Evolutionary conservation across 305 asterid species (phyloP), one percentile per base, ranked within the genome.

Genomic region (Caryopteris hybrid): DNA sequence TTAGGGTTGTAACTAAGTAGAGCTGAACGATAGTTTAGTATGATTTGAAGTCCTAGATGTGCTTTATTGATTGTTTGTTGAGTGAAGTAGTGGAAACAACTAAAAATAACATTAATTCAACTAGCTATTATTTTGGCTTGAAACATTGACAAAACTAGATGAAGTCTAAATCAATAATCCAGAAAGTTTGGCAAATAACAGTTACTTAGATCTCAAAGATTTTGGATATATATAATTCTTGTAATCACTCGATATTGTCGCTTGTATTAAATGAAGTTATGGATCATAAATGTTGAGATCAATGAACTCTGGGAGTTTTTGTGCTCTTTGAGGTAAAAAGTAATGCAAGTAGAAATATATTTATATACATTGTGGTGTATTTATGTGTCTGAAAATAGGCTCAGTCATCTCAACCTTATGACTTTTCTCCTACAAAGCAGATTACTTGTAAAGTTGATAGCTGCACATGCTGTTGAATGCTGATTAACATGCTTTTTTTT

Each of bases 401-500:
- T 68, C 29, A 22, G 9, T 17, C 38, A 5, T 18, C n/a, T 38
- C 16, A 16, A 42, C 18, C 20, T 3, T 8, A 2, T 42, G 55
- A 31, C 46, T 29, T 27, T 42, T 41, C 22, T 55, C 23, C n/a
- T n/a, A 42, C 25, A 38, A 47, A 39, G 68, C 50, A 57, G 63
- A 50, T 5, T 25, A 6, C 20, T n/a, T n/a, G n/a, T n/a, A n/a
- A n/a, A n/a, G n/a, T n/a, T n/a, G n/a, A n/a, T n/a, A n/a, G n/a
- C n/a, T n/a, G n/a, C n/a, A n/a, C n/a, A n/a, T n/a, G n/a, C n/a
- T n/a, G n/a, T n/a, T n/a, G n/a, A n/a, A n/a, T n/a, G n/a, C n/a
- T n/a, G n/a, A n/a, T n/a, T n/a, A n/a, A n/a, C n/a, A 70, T 48
- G 50, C 66, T 43, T 61, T 23, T 29, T 60, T 68, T 53, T 53